Evolutionary conservation across 306 rosid species (phyloP).

Genomic region (Cucumis sativus): DNA sequence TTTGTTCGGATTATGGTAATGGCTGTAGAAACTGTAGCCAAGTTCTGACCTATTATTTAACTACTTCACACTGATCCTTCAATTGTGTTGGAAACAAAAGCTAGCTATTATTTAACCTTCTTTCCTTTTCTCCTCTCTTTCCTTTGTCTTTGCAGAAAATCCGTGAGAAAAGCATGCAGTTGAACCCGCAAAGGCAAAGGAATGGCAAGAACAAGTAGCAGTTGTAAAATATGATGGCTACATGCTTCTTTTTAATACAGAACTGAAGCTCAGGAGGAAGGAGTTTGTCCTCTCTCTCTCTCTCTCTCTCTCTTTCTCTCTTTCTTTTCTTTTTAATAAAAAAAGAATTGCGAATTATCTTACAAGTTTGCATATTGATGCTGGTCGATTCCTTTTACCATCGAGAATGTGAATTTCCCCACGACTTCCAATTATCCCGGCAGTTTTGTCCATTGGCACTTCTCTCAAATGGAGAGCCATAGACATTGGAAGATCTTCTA

Average conservation of each 20-base stretch:
- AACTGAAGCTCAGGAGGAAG: background rate
- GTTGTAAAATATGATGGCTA: background rate
- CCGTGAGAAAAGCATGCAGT: background rate
- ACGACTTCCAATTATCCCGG: slow-evolving; percentile 27
- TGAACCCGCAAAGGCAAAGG: background rate
- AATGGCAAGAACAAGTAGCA: background rate
- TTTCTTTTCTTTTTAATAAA: no score
- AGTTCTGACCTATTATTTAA: background rate
- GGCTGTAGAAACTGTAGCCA: background rate
- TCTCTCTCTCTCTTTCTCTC: no score
- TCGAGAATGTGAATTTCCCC: slow-evolving; percentile 23
- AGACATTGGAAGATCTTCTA: slow-evolving; percentile 39
- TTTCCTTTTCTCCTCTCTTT: background rate
- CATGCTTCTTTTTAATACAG: background rate
- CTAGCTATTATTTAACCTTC: background rate
- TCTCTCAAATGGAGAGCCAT: slow-evolving; percentile 35
- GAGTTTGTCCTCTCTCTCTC: background rate
- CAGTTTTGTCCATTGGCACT: slow-evolving; percentile 15
- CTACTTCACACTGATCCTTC: background rate
- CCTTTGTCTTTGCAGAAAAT: background rate
- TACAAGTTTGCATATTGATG: background rate
- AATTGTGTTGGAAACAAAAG: background rate
- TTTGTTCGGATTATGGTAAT: background rate
- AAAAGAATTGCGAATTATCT: background rate
- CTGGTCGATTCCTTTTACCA: slow-evolving; percentile 15